Percentiles rank a stretch among this genome's conserved stretches.
phyloP scores from a whole-genome alignment of 2,329 filamentous ascomycete species.

The Bipolaris cookei region DNA sequence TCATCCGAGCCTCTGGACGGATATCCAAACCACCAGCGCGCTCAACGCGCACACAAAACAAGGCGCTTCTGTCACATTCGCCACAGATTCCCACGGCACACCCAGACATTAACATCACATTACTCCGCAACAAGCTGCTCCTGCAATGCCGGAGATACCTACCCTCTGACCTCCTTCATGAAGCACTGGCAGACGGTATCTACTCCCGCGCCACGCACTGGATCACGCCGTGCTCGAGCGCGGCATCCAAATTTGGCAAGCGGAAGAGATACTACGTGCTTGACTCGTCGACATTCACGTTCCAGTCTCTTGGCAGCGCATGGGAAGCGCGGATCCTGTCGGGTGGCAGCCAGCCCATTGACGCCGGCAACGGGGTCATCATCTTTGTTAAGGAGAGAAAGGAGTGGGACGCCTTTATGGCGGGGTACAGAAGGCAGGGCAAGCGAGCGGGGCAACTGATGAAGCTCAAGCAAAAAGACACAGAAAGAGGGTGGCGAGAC shows the following conservation, averaged over 20 bases:
- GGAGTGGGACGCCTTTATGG: constrained; percentile 34
- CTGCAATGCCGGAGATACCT: constrained; percentile 34
- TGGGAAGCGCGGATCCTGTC: constrained; percentile 35
- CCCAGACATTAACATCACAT: constrained; percentile 34
- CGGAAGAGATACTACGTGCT: constrained; percentile 36
- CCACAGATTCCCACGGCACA: constrained; percentile 31
- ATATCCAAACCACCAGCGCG: constrained; percentile 27
- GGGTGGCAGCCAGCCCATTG: constrained; percentile 28
- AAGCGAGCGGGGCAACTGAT: constrained; percentile 30
- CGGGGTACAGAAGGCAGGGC: constrained; percentile 32
- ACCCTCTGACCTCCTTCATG: constrained; percentile 23
- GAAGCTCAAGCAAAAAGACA: constrained; percentile 28
- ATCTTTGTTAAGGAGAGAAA: constrained; percentile 33
- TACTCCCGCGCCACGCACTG: constrained; percentile 32
- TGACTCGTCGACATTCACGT: constrained; percentile 25
- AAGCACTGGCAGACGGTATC: constrained; percentile 34
- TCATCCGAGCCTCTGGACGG: constrained; percentile 27
- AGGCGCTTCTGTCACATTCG: constrained; percentile 29
- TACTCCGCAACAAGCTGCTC: constrained; percentile 37
- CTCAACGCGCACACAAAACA: constrained; percentile 29
- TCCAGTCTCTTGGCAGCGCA: constrained; percentile 27
- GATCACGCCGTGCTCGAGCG: constrained; percentile 29
- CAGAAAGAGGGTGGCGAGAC: constrained; percentile 31
- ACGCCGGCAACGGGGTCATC: constrained; percentile 35
- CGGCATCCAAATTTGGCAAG: constrained; percentile 25